Evolutionary conservation across 495 filamentous ascomycete genomes (phyloP).

Genomic region (Penicillium bialowiezense): DNA sequence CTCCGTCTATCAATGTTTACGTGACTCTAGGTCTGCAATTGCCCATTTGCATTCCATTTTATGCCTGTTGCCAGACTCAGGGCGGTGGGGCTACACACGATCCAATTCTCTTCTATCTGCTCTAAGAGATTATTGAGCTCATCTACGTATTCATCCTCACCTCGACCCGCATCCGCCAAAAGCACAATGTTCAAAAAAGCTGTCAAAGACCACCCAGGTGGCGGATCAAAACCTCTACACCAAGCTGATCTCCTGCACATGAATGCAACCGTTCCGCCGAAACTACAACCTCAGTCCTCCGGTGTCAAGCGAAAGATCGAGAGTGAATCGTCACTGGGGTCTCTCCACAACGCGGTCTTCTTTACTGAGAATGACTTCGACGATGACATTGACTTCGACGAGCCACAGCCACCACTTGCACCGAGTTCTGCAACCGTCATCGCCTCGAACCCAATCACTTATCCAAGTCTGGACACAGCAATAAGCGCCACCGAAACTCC

Average conservation of each 20-base stretch:
- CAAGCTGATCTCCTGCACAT: conserved; percentile 30
- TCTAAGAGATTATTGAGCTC: conserved; percentile 16
- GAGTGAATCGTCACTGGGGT: conserved; percentile 35
- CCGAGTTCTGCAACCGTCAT: conserved; percentile 15
- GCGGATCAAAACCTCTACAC: conserved; percentile 31
- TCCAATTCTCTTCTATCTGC: conserved; percentile 25
- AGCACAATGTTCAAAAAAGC: conserved; percentile 44
- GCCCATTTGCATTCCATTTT: conserved; percentile 15
- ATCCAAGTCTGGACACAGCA: conserved; percentile 22
- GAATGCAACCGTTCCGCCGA: conserved; percentile 21
- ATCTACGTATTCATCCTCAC: conserved; percentile 26
- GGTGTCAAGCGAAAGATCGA: conserved; percentile 47
- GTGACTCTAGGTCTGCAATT: background rate
- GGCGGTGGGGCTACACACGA: conserved; percentile 13
- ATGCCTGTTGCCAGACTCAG: conserved; percentile 31
- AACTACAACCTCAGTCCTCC: conserved; percentile 22
- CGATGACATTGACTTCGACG: conserved; percentile 48
- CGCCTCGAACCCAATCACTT: conserved; percentile 16
- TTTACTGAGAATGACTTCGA: conserved; percentile 58
- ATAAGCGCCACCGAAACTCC: conserved; percentile 7
- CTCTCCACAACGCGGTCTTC: conserved; percentile 45
- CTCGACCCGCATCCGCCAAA: conserved; percentile 15
- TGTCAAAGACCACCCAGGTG: conserved; percentile 37
- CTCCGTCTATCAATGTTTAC: background rate
- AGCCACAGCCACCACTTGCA: conserved; percentile 31